Conservation (phyloP, 2,329 filamentous ascomycete species). For the Aphanocladium album region DNA sequence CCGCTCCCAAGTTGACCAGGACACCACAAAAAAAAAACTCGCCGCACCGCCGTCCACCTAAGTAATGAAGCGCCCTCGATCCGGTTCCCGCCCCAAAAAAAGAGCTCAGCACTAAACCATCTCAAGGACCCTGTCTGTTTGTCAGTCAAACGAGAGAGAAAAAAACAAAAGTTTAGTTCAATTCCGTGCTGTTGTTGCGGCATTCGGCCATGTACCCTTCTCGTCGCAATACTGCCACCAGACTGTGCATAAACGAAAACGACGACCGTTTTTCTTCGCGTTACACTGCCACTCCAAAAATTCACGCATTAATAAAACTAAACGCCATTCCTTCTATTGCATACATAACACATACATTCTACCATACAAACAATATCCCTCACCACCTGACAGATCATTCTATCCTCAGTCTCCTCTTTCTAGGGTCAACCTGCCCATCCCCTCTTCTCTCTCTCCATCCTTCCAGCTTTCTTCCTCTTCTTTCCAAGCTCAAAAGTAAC, state of each 20-base stretch:
- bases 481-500: not conserved
- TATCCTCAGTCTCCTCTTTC: not conserved
- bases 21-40: not conserved
- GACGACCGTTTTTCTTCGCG: not conserved
- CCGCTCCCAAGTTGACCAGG: not conserved
- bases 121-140: not conserved
- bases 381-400: not conserved
- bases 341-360: not conserved
- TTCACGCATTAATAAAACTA: not conserved
- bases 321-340: not conserved
- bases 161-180: not conserved
- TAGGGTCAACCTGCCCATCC: slow-evolving; percentile 10
- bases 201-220: not conserved
- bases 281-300: not conserved
- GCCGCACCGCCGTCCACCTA: not conserved
- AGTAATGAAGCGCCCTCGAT: not conserved
- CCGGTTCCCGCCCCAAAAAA: not conserved
- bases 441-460: not conserved
- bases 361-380: not conserved
- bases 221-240: too few species aligned
- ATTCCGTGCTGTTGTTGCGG: not conserved
- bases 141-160: too few species aligned
- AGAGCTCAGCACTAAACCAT: not conserved
- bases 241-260: not conserved
- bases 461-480: not conserved